Base-by-base conservation (phyloP, 1,284 basidiomycete species). In the Butyriboletus appendiculatus region DNA sequence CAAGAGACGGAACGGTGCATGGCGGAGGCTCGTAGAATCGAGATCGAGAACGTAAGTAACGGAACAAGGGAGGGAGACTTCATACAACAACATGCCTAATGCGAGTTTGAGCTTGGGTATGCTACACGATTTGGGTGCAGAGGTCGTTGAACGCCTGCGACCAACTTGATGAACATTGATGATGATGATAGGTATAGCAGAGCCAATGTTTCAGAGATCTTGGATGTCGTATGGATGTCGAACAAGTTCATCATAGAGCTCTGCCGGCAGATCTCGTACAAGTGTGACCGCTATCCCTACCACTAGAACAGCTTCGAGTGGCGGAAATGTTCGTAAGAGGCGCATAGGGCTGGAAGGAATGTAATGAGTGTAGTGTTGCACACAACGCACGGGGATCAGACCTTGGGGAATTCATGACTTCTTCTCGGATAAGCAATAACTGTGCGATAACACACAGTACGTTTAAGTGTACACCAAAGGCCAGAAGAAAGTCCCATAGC, bases 391-490 rank as follows among this genome's bases (percentile, higher is more conserved):
- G 49, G 32, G 30, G 8, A 42, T 71, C 82, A 58, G 54, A 94
- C 94, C 92, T 93, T 2, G 86, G 78, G 4, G 88, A 90, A 48
- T 76, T 78, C 84, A 98, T 91, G 32, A 99, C 83, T 47, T 94
- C 90, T 53, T 93, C 88, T 57, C 94, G 81, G 73, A 98, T 96
- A 22, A 97, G 81, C 4, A 95, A 75, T 1, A 98, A 76, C 67
- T 98, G 96, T 4, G 96, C 95, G 53, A 98, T 96, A 9, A 98
- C 94, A 69, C 95, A 98, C 15, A 98, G 80, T 11, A 99, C 88
- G 67, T 98, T 98, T 26, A 98, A 79, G 67, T 98, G 96, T 8
- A 96, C 91, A 14, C 96, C 96, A 66, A 96, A 98, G 2, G 96
- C 94, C 30, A 98, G 81, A 14, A 99, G 81, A 69, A 98, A 99